Conservation (phyloP, 192 early-diverging fungal species). For the Obelidium mucronatum region DNA sequence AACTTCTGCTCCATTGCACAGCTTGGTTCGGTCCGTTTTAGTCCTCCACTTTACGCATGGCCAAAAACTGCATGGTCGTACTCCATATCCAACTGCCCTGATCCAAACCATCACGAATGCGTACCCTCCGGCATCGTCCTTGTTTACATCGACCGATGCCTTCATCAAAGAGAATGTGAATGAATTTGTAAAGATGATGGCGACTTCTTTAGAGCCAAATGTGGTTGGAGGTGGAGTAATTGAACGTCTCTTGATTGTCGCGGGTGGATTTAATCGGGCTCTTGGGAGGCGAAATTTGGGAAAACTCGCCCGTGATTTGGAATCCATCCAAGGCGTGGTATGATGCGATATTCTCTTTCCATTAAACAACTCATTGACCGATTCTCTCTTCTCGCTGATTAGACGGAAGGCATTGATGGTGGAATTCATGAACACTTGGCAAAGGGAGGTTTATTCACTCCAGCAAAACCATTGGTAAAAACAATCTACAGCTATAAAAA, state of each 20-base stretch:
- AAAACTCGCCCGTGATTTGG: constrained; percentile 28
- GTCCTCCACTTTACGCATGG: not conserved
- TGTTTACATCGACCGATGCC: constrained; percentile 9
- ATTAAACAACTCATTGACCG: not conserved
- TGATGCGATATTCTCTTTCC: not conserved
- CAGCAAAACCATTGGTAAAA: not conserved
- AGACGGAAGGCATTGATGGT: constrained; percentile 30
- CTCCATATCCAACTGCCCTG: constrained; percentile 3
- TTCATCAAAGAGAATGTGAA: not conserved
- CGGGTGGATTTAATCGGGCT: constrained; percentile 30
- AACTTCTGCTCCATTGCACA: not conserved
- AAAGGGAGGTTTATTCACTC: constrained; percentile 5
- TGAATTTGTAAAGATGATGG: constrained; percentile 6
- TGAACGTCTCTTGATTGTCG: constrained; percentile 14
- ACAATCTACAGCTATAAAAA: too few species aligned
- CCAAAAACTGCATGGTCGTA: constrained; percentile 5
- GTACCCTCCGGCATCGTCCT: not conserved
- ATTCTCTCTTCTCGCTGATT: not conserved
- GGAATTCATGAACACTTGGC: constrained; percentile 17
- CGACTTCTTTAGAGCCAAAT: not conserved
- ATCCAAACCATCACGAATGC: not conserved
- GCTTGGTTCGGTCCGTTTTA: not conserved
- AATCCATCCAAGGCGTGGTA: constrained; percentile 25
- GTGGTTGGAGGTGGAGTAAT: not conserved
- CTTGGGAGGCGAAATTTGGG: constrained; percentile 28